Base-by-base conservation (phyloP, 768 basidiomycete species). In the Lentinula sp. region DNA sequence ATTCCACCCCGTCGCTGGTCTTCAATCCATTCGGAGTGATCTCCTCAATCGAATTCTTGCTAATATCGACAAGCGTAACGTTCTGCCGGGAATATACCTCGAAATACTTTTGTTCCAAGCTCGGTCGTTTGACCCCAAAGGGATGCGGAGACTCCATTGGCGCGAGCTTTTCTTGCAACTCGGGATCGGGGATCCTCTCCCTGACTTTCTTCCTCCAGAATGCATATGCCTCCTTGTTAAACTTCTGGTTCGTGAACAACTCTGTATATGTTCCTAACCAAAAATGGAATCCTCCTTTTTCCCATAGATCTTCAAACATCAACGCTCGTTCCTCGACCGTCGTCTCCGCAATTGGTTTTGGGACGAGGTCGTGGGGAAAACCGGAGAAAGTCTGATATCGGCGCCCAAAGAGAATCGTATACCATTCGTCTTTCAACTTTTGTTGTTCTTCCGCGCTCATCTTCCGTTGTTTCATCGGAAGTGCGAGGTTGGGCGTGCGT, bases 301-400 rank as follows among this genome's bases (percentile, higher is more conserved):
- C 40, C 64, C 63, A 67, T 6, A 57, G 50, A 5, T 65, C 58
- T 23, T 67, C 63, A 13, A 55, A 61, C 34, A n/a, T 21, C 2
- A 64, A 40, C 8, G 28, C 40, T 23, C 62, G 61, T 32, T 65
- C 63, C 21, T 65, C 64, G 1, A 61, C 54, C 3, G 65, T 53
- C 10, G 51, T 49, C 6, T 61, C 56, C 13, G 48, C 35, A 1
- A 35, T 21, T 16, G n/a, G 18, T 5, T 62, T 62, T 4, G 53
- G 10, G 9, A 28, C 13, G 10, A 49, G 5, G 21, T 59, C 59
- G n/a, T 57, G 39, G 32, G 21, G 35, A 43, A 62, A 48, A 8
- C 61, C 61, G 18, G 52, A 28, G 34, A 52, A 52, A 18, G 60
- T 61, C 31, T 61, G 52, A 6, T 28, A 15, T n/a, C 60, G 51